phyloP scores from a whole-genome alignment of 352 stramenopile species.

The Globisporangium perplexum region DNA sequence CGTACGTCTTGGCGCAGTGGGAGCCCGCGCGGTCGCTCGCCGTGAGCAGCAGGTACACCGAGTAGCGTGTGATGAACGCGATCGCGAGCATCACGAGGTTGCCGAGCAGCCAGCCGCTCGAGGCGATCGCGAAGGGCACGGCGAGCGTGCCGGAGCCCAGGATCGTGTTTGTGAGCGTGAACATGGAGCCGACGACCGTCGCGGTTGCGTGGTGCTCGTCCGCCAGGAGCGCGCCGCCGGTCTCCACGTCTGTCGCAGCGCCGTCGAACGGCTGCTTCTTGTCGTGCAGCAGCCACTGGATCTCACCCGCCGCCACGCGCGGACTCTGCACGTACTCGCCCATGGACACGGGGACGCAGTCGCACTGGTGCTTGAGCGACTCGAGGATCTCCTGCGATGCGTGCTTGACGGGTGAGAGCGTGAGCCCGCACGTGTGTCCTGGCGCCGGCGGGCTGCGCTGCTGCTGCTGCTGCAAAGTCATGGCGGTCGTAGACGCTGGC shows the following conservation, averaged over 20 bases:
- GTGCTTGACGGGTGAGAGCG: conserved; percentile 28
- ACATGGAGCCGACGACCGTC: conserved; percentile 60
- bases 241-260: conserved; percentile 4
- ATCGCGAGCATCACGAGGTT: conserved; percentile 66
- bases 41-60: conserved; percentile 54
- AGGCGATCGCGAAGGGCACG: conserved; percentile 66
- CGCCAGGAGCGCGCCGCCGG: conserved; percentile 6
- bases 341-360: conserved; percentile 67
- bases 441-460: conserved; percentile 8
- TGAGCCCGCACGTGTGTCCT: conserved; percentile 31
- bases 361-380: conserved; percentile 57
- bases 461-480: conserved; percentile 2
- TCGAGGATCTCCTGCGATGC: conserved; percentile 48
- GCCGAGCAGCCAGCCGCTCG: conserved; percentile 61
- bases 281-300: conserved; percentile 27
- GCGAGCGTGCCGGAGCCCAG: conserved; percentile 66
- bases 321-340: conserved; percentile 72
- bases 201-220: conserved; percentile 27
- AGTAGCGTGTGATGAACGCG: conserved; percentile 73
- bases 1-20: conserved; percentile 68
- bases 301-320: conserved; percentile 15
- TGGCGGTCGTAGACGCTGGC: too few species aligned
- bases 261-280: conserved; percentile 11
- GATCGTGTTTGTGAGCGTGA: conserved; percentile 76
- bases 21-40: conserved; percentile 56